phyloP scores from a whole-genome alignment of 2,329 filamentous ascomycete genomes.

The Sporothrix sp. region DNA sequence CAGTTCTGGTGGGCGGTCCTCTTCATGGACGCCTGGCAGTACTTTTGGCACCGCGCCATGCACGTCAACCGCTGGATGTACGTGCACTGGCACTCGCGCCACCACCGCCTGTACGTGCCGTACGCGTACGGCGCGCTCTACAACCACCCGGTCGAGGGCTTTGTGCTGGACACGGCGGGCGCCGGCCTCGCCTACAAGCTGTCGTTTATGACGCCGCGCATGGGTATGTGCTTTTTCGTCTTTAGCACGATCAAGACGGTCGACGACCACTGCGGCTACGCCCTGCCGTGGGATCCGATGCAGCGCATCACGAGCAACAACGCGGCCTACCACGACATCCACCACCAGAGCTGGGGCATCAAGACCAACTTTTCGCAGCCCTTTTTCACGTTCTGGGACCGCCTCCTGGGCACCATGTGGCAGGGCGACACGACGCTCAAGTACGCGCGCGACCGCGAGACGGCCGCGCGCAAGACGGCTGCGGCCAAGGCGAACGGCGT shows the following conservation, averaged over 20 bases:
- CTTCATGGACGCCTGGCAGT: slow-evolving; percentile 93
- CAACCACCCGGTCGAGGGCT: slow-evolving; percentile 91
- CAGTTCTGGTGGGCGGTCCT: slow-evolving; percentile 68
- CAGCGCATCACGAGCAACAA: slow-evolving; percentile 92
- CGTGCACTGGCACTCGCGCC: slow-evolving; percentile 83
- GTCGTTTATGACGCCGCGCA: slow-evolving; percentile 71
- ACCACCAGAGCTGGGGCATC: slow-evolving; percentile 98
- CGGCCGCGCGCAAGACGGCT: slow-evolving; percentile 30
- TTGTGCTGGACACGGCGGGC: slow-evolving; percentile 83
- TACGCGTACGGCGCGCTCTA: slow-evolving; percentile 96
- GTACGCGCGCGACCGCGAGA: slow-evolving; percentile 34
- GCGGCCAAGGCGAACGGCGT: neutral
- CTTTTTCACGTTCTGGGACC: slow-evolving; percentile 95
- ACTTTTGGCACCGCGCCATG: slow-evolving; percentile 93
- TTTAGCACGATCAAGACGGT: slow-evolving; percentile 91
- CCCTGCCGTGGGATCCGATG: slow-evolving; percentile 89
- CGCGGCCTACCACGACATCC: slow-evolving; percentile 92
- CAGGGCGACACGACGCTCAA: slow-evolving; percentile 46
- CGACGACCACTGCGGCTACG: slow-evolving; percentile 93
- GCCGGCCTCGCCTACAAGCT: slow-evolving; percentile 75
- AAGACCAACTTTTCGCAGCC: slow-evolving; percentile 89
- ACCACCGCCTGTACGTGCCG: slow-evolving; percentile 93
- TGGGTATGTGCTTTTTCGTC: slow-evolving; percentile 83
- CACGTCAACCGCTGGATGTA: slow-evolving; percentile 97
- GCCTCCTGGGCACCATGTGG: slow-evolving; percentile 72